Conservation (phyloP, 2,329 filamentous ascomycete species). For the Diaporthe sp. region DNA sequence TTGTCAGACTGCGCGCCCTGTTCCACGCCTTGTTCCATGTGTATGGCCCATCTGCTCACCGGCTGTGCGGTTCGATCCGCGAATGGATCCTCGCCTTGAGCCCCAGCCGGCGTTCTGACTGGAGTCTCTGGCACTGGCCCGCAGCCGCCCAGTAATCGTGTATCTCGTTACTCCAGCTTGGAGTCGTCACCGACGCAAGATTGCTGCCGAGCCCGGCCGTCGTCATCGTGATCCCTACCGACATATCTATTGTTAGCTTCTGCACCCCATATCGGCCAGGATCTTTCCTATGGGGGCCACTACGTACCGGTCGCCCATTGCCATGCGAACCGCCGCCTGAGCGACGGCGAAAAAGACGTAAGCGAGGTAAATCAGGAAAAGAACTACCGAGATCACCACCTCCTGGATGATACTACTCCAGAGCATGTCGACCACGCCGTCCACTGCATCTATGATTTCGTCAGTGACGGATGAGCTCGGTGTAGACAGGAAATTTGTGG, state of each 20-base stretch:
- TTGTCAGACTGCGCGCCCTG: too few relatives aligned
- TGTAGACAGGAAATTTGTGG: slow-evolving; percentile 78
- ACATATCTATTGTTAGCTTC: slow-evolving; percentile 39
- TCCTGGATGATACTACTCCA: slow-evolving; percentile 79
- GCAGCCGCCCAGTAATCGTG: too few relatives aligned
- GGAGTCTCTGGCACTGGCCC: slow-evolving; percentile 23
- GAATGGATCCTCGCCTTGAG: not conserved
- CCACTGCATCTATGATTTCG: slow-evolving; percentile 83
- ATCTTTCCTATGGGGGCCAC: not conserved
- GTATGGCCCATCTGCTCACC: slow-evolving; percentile 46
- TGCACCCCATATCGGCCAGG: not conserved
- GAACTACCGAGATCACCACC: slow-evolving; percentile 80
- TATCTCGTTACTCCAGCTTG: not conserved
- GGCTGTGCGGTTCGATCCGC: slow-evolving; percentile 38
- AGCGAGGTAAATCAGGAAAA: slow-evolving; percentile 84
- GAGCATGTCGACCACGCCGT: slow-evolving; percentile 77
- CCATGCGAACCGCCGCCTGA: slow-evolving; percentile 74
- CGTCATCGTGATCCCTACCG: slow-evolving; percentile 74
- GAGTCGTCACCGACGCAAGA: slow-evolving; percentile 50
- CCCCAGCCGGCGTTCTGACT: slow-evolving; percentile 27
- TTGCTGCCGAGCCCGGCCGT: slow-evolving; percentile 64
- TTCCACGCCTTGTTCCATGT: too few relatives aligned
- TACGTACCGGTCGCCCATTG: slow-evolving; percentile 42
- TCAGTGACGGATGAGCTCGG: slow-evolving; percentile 81
- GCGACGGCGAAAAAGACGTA: slow-evolving; percentile 81